Conservation (phyloP, 2,329 filamentous ascomycete genomes). For the Westerdykella sp. region DNA sequence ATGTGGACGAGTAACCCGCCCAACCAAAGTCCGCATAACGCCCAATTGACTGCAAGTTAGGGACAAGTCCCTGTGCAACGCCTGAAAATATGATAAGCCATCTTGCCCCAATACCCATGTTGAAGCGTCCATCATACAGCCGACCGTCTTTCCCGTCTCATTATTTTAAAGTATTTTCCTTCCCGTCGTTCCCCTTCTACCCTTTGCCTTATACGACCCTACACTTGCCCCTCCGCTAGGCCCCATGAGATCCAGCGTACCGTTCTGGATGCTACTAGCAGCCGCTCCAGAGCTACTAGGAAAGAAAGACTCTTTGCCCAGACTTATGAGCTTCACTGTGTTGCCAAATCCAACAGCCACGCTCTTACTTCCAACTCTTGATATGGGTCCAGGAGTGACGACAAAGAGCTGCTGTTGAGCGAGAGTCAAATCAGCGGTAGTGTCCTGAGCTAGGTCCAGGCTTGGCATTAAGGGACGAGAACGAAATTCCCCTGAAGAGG, state of each 20-base stretch:
- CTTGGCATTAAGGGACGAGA: constrained; percentile 31
- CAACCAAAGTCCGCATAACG: too few species aligned
- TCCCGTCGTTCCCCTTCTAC: constrained; percentile 7
- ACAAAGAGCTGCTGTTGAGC: constrained; percentile 55
- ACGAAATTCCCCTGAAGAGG: constrained; percentile 42
- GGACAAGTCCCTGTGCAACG: too few species aligned
- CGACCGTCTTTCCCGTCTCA: too few species aligned
- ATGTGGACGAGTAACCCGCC: too few species aligned
- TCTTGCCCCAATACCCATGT: too few species aligned
- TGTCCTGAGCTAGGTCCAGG: constrained; percentile 8
- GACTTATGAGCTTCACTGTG: constrained; percentile 62
- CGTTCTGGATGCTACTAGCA: constrained; percentile 7
- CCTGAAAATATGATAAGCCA: too few species aligned
- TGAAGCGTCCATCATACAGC: too few species aligned
- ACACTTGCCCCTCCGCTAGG: constrained; percentile 2
- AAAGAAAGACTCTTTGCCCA: constrained; percentile 58
- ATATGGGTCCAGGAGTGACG: constrained; percentile 59
- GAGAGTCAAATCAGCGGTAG: constrained; percentile 22
- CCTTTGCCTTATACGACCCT: constrained; percentile 10
- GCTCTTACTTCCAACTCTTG: constrained; percentile 56
- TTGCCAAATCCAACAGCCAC: constrained; percentile 68
- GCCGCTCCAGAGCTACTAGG: constrained; percentile 34
- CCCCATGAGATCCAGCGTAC: constrained; percentile 3
- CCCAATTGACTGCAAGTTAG: too few species aligned
- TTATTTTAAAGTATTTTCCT: constrained; percentile 14